Percentiles rank a stretch among this genome's conserved stretches.
Conservation (phyloP, 73 alveolate species). For the Loxodes magnus region DNA sequence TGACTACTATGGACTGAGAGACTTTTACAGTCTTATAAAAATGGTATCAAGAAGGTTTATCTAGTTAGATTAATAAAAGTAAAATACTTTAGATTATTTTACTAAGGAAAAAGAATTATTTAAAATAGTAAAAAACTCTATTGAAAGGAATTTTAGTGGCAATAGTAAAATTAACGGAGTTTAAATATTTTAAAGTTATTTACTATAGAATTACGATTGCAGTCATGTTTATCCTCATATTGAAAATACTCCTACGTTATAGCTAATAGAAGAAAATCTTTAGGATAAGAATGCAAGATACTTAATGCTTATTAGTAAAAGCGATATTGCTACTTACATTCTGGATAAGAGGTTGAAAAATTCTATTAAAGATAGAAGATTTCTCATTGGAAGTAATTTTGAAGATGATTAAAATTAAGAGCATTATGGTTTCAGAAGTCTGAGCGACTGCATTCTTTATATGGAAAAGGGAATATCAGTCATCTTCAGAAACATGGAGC, state of each 20-base stretch:
- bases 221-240: not conserved
- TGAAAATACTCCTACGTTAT: not conserved
- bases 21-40: constrained; percentile 47
- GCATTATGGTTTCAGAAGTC: not conserved
- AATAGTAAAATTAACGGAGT: not conserved
- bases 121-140: constrained; percentile 11
- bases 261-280: not conserved
- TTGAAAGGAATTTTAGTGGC: constrained; percentile 51
- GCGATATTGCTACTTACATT: not conserved
- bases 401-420: constrained; percentile 17
- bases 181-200: no score
- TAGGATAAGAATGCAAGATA: not conserved
- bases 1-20: constrained; percentile 53
- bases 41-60: constrained; percentile 16
- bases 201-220: not conserved
- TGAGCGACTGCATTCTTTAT: constrained; percentile 17
- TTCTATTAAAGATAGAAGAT: not conserved
- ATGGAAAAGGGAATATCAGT: constrained; percentile 31
- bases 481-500: constrained; percentile 38
- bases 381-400: constrained; percentile 24
- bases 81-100: constrained; percentile 11
- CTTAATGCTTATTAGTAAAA: not conserved
- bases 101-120: not conserved
- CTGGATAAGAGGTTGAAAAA: not conserved
- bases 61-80: not conserved